Percentiles rank a stretch among this genome's conserved stretches.
Conservation (phyloP, 23 red algal species). For the Pyropia yezoensis region DNA sequence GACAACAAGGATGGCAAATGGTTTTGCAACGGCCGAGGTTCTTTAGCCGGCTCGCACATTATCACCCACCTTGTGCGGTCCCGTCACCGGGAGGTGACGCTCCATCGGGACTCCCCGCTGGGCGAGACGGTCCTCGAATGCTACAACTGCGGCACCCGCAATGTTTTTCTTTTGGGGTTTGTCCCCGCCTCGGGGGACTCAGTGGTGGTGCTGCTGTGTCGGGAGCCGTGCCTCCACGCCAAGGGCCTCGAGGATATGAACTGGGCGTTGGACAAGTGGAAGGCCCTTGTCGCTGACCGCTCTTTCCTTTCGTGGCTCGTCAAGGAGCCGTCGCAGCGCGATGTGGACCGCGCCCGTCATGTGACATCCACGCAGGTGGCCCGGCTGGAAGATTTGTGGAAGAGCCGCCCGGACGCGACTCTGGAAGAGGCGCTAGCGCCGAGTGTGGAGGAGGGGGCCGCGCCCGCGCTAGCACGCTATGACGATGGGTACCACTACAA, state of each 20-base stretch:
- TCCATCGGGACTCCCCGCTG: conserved; percentile 66
- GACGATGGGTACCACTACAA: conserved; percentile 93
- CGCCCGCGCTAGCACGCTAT: conserved; percentile 56
- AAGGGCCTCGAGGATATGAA: conserved; percentile 79
- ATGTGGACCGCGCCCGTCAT: conserved; percentile 69
- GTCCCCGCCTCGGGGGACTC: conserved; percentile 89
- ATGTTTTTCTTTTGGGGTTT: conserved; percentile 89
- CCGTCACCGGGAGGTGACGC: conserved; percentile 69
- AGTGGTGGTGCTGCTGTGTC: conserved; percentile 85
- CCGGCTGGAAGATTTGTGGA: conserved; percentile 84
- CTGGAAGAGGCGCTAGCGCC: conserved; percentile 68
- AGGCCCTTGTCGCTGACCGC: conserved; percentile 77
- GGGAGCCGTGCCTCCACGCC: conserved; percentile 82
- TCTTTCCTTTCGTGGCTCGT: conserved; percentile 88
- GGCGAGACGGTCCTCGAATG: conserved; percentile 89
- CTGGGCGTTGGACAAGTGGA: conserved; percentile 84
- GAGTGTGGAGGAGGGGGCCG: conserved; percentile 58
- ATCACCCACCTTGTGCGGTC: conserved; percentile 84
- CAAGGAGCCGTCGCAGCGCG: conserved; percentile 57
- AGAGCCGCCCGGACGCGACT: conserved; percentile 52
- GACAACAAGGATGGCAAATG: conserved; percentile 68
- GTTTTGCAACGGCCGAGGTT: conserved; percentile 78
- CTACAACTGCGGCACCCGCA: conserved; percentile 82
- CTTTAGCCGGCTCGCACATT: conserved; percentile 73
- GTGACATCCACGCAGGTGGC: conserved; percentile 45